A percentile compares a stretch with the other conserved stretches of the same genome.
phyloP scores from a whole-genome alignment of 805 yeast genomes.

The Scheffersomyces lignosus region DNA sequence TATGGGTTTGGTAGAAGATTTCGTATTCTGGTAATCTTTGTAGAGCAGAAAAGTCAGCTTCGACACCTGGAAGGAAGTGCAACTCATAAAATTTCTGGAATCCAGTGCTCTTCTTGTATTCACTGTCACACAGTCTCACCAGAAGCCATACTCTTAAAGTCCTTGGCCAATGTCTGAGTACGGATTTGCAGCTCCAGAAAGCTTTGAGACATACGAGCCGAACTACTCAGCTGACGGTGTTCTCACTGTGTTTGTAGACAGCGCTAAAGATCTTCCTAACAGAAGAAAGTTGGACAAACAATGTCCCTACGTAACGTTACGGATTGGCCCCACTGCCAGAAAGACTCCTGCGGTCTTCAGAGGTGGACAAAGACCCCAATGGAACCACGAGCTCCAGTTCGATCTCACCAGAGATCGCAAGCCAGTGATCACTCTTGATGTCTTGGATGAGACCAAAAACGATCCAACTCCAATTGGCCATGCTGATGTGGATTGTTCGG shows the following conservation, averaged over 20 bases:
- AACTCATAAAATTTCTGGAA: no score
- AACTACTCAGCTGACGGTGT: slow-evolving; percentile 49
- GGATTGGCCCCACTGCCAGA: slow-evolving; percentile 80
- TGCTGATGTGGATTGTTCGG: slow-evolving; percentile 72
- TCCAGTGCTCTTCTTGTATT: no score
- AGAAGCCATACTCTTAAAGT: no score
- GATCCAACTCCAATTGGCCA: slow-evolving; percentile 88
- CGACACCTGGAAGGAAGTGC: no score
- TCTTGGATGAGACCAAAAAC: slow-evolving; percentile 80
- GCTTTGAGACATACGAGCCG: slow-evolving; percentile 1
- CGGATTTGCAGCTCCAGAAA: neutral
- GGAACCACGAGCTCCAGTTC: slow-evolving; percentile 77
- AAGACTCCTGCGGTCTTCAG: slow-evolving; percentile 75
- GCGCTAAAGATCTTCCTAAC: slow-evolving; percentile 86
- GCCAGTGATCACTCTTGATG: slow-evolving; percentile 65
- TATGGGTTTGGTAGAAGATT: no score
- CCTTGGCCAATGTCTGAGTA: no score
- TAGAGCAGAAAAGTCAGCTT: no score
- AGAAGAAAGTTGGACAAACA: slow-evolving; percentile 87
- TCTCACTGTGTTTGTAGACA: slow-evolving; percentile 71
- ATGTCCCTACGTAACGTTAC: slow-evolving; percentile 81
- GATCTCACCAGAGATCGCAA: slow-evolving; percentile 62
- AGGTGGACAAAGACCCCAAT: slow-evolving; percentile 93
- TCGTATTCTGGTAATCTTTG: no score
- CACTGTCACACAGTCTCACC: no score